These are phyloP conservation scores for Nasturtium officinale DNA, from an alignment of 345 rosid genomes.

Conservation along the genomic window DNA sequence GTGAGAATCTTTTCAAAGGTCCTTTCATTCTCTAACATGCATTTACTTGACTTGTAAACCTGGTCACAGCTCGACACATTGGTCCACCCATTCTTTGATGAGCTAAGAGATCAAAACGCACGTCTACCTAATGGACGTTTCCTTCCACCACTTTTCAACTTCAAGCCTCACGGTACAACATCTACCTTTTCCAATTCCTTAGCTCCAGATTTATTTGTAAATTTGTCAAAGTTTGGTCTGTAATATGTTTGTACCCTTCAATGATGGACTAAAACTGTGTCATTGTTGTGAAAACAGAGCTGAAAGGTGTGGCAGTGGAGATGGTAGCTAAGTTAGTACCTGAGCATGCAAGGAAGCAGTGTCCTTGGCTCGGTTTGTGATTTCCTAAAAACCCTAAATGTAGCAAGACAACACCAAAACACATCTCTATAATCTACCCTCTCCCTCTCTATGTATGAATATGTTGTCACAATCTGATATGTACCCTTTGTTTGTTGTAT, in stretches of 20 bases:
- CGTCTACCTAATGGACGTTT: conserved; percentile 85
- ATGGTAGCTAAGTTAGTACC: conserved; percentile 73
- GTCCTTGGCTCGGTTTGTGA: conserved; percentile 73
- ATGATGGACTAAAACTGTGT: background rate
- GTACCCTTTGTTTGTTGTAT: conserved; percentile 36
- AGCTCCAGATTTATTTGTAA: background rate
- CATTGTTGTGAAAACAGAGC: conserved; percentile 50
- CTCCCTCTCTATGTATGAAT: conserved; percentile 29
- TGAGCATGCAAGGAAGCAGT: conserved; percentile 86
- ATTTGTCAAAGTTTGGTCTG: too few relatives aligned
- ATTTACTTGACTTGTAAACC: background rate
- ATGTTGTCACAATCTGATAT: conserved; percentile 43
- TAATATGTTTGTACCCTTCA: background rate
- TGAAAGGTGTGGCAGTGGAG: conserved; percentile 77
- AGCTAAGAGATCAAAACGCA: conserved; percentile 75
- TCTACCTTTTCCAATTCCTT: background rate
- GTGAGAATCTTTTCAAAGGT: background rate
- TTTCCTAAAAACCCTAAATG: conserved; percentile 7
- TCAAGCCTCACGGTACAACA: conserved; percentile 74
- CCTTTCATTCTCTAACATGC: background rate
- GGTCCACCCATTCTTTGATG: conserved; percentile 94
- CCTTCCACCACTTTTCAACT: conserved; percentile 89
- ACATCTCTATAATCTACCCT: background rate
- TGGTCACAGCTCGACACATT: conserved; percentile 74
- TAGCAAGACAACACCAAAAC: conserved; percentile 17